Conservation (phyloP, 2,329 filamentous ascomycete species). For the Sordariomycetes sp. region DNA sequence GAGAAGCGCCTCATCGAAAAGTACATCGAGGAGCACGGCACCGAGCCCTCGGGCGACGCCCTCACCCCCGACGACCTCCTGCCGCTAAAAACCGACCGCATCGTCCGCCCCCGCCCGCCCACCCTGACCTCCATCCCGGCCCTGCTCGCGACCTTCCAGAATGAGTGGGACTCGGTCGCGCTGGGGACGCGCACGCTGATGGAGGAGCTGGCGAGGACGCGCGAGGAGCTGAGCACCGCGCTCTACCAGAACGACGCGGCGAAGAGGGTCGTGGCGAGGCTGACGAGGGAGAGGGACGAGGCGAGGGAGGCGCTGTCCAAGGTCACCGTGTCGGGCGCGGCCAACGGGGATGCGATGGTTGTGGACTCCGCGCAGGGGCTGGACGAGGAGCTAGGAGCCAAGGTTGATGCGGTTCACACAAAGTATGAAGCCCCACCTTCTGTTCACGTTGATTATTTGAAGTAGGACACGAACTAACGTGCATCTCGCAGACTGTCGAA, state of each 20-base stretch:
- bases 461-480: background rate
- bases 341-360: conserved; percentile 79
- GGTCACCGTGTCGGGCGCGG: conserved; percentile 57
- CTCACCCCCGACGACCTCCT: conserved; percentile 77
- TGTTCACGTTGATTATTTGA: background rate
- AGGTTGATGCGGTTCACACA: conserved; percentile 72
- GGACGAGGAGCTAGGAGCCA: conserved; percentile 57
- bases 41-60: conserved; percentile 83
- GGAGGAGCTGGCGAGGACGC: conserved; percentile 79
- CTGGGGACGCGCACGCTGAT: conserved; percentile 85
- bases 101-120: conserved; percentile 81
- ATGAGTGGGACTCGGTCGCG: conserved; percentile 93
- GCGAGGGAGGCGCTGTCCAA: conserved; percentile 81
- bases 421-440: conserved; percentile 43
- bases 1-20: conserved; percentile 93
- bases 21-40: conserved; percentile 86
- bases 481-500: conserved; percentile 59
- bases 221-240: conserved; percentile 87
- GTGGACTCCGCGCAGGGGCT: conserved; percentile 68
- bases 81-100: conserved; percentile 70
- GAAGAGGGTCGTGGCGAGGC: conserved; percentile 82
- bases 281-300: conserved; percentile 88
- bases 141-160: conserved; percentile 87
- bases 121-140: conserved; percentile 94
- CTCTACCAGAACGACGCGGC: conserved; percentile 97